phyloP scores from a whole-genome alignment of 1,284 basidiomycete genomes.

The Papiliotrema nemorosa region DNA sequence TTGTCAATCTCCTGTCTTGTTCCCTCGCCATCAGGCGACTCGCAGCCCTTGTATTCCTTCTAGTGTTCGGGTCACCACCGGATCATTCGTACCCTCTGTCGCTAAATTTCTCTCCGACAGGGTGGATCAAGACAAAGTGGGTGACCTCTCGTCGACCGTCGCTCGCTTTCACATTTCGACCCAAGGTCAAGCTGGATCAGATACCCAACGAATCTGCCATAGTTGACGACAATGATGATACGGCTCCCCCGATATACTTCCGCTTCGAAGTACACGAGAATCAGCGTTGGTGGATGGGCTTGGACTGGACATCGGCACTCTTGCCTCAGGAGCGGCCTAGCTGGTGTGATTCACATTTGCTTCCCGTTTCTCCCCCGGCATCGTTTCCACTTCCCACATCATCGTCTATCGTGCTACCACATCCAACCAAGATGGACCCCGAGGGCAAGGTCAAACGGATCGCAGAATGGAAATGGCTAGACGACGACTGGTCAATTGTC shows the following conservation, averaged over 20 bases:
- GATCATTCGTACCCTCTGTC: conserved; percentile 28
- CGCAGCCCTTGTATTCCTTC: conserved; percentile 36
- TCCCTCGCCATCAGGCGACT: conserved; percentile 39
- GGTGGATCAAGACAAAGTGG: conserved; percentile 48
- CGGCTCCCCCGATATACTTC: conserved; percentile 60
- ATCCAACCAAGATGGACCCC: conserved; percentile 38
- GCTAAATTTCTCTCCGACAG: conserved; percentile 27
- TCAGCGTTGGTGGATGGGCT: conserved; percentile 75
- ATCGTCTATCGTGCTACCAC: conserved; percentile 52
- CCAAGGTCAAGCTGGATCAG: conserved; percentile 7
- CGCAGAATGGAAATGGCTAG: conserved; percentile 80
- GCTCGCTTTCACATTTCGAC: conserved; percentile 34
- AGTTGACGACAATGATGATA: conserved; percentile 26
- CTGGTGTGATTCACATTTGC: conserved; percentile 60
- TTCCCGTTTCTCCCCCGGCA: conserved; percentile 54
- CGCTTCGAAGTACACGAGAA: conserved; percentile 87
- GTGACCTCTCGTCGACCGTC: conserved; percentile 37
- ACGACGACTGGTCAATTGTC: conserved; percentile 78
- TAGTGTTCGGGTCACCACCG: conserved; percentile 45
- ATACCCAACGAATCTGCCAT: conserved; percentile 12
- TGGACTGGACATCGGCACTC: conserved; percentile 86
- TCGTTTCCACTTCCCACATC: conserved; percentile 46
- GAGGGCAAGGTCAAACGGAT: conserved; percentile 58
- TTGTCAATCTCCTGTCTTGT: conserved; percentile 33
- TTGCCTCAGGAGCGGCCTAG: conserved; percentile 85